A percentile compares a stretch with the other conserved stretches of the same genome.
phyloP scores from a whole-genome alignment of 768 basidiomycete species.

The Leccinum sublutescens region DNA sequence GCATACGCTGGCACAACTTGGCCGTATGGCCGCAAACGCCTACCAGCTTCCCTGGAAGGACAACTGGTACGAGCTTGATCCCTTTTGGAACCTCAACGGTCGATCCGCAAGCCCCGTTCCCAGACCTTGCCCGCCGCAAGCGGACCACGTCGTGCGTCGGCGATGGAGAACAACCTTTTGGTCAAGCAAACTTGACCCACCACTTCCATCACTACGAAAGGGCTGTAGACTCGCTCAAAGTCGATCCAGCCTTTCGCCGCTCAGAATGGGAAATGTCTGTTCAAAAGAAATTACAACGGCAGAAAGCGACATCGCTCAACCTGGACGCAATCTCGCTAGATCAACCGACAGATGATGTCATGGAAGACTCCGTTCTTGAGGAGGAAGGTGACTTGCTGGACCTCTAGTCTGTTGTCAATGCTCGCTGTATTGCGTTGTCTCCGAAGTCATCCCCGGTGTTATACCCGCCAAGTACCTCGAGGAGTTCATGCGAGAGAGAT shows the following conservation, averaged over 20 bases:
- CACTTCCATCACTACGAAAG: slow-evolving; percentile 77
- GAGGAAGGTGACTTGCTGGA: slow-evolving; percentile 62
- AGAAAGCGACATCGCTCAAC: slow-evolving; percentile 47
- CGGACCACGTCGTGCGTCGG: slow-evolving; percentile 51
- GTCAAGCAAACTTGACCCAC: slow-evolving; percentile 60
- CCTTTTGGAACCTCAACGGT: slow-evolving; percentile 59
- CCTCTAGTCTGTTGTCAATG: slow-evolving; percentile 87
- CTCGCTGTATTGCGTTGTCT: slow-evolving; percentile 68
- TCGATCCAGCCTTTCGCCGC: slow-evolving; percentile 57
- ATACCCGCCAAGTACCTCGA: slow-evolving; percentile 62
- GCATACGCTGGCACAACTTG: slow-evolving; percentile 79
- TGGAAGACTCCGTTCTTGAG: slow-evolving; percentile 28
- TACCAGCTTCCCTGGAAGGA: slow-evolving; percentile 69
- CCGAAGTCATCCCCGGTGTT: slow-evolving; percentile 70
- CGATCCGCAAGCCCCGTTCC: slow-evolving; percentile 45
- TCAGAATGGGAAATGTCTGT: slow-evolving; percentile 60
- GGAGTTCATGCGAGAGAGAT: too few relatives aligned
- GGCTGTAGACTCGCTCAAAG: slow-evolving; percentile 64
- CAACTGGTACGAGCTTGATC: slow-evolving; percentile 82
- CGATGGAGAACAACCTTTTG: slow-evolving; percentile 45
- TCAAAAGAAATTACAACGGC: slow-evolving; percentile 50
- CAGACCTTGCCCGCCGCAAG: slow-evolving; percentile 52
- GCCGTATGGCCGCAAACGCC: slow-evolving; percentile 86
- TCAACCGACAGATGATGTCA: slow-evolving; percentile 29
- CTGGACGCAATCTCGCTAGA: slow-evolving; percentile 25